phyloP scores from a whole-genome alignment of 768 basidiomycete genomes.

The Trametes sanguinea region DNA sequence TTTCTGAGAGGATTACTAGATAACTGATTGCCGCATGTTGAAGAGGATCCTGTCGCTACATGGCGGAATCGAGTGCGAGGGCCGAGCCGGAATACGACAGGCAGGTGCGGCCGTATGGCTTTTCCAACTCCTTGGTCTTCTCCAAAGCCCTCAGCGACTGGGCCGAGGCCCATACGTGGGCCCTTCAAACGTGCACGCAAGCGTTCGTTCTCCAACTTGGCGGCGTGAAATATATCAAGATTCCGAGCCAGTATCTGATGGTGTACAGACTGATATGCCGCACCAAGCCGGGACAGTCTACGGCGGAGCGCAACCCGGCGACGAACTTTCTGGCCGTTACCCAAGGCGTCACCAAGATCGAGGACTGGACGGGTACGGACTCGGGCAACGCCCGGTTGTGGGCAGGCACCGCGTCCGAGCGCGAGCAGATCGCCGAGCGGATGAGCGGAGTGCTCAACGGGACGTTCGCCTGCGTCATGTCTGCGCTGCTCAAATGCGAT shows the following conservation, averaged over 20 bases:
- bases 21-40: neutral
- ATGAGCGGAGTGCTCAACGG: neutral
- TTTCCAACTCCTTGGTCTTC: neutral
- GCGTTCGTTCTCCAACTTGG: neutral
- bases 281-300: neutral
- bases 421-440: neutral
- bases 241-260: neutral
- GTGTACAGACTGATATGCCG: neutral
- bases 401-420: neutral
- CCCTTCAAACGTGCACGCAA: conserved; percentile 1
- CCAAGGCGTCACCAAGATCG: neutral
- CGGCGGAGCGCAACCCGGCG: neutral
- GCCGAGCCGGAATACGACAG: neutral
- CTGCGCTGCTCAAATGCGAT: neutral
- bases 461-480: neutral
- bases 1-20: no score
- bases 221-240: neutral
- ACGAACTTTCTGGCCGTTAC: neutral
- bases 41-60: neutral
- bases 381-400: neutral
- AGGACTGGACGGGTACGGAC: neutral
- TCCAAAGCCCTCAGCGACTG: conserved; percentile 1
- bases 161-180: conserved; percentile 2
- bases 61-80: neutral
- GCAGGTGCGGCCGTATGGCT: neutral